A percentile compares a stretch with the other conserved stretches of the same genome.
Conservation (phyloP, 768 basidiomycete genomes). For the Kwoniella sp. region DNA sequence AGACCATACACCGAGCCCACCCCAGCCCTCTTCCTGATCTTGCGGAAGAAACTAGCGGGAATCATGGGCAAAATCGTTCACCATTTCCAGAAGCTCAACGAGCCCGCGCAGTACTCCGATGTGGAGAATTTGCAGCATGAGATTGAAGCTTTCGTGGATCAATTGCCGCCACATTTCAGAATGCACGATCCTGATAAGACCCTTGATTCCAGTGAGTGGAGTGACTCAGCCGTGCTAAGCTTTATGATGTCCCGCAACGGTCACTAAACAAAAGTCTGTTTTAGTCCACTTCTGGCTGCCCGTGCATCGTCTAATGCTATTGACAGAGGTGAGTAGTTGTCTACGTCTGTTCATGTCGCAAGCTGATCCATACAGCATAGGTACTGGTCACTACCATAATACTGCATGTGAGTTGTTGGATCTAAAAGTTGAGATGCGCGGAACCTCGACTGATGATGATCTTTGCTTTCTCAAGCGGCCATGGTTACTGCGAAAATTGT, state of each 20-base stretch:
- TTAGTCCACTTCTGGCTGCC: slow-evolving; percentile 45
- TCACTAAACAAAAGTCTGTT: background rate
- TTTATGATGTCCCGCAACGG: background rate
- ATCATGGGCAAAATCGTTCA: slow-evolving; percentile 89
- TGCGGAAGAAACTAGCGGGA: slow-evolving; percentile 76
- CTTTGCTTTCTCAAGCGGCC: slow-evolving; percentile 75
- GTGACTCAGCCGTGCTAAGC: too few species aligned
- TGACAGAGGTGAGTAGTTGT: slow-evolving; percentile 45
- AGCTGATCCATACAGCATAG: slow-evolving; percentile 3
- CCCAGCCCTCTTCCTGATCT: slow-evolving; percentile 81
- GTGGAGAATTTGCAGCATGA: slow-evolving; percentile 82
- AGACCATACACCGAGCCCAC: slow-evolving; percentile 67
- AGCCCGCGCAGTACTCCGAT: slow-evolving; percentile 79
- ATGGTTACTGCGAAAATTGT: slow-evolving; percentile 78
- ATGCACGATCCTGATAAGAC: slow-evolving; percentile 53
- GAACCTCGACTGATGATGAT: background rate
- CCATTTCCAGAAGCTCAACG: slow-evolving; percentile 87
- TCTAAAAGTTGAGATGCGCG: background rate
- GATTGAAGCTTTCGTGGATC: slow-evolving; percentile 72
- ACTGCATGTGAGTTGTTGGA: slow-evolving; percentile 38
- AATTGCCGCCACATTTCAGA: slow-evolving; percentile 65
- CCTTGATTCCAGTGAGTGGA: slow-evolving; percentile 63
- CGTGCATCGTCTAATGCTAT: slow-evolving; percentile 48
- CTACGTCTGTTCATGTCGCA: background rate
- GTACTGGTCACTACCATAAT: slow-evolving; percentile 49